phyloP scores from a whole-genome alignment of 2,329 filamentous ascomycete genomes.

The Dactylonectria macrodidyma region DNA sequence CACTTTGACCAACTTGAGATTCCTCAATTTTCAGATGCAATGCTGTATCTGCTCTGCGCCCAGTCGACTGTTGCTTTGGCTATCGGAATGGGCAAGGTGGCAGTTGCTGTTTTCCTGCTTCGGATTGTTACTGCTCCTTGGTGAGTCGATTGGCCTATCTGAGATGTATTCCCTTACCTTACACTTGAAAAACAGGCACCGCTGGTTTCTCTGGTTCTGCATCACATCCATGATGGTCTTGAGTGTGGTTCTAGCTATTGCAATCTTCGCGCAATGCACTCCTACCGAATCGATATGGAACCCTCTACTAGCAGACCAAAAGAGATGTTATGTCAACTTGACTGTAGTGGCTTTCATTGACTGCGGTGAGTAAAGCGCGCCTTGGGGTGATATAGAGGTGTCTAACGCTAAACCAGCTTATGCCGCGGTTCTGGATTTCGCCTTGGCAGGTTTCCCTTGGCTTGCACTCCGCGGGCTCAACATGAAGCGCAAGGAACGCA shows the following conservation, averaged over 20 bases:
- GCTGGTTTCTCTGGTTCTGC: conserved; percentile 33
- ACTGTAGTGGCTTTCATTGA: conserved; percentile 29
- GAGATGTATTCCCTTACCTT: background rate
- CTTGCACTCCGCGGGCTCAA: conserved; percentile 27
- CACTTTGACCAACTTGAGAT: conserved; percentile 21
- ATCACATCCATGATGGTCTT: conserved; percentile 29
- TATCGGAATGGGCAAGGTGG: conserved; percentile 32
- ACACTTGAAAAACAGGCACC: conserved; percentile 5
- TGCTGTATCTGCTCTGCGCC: conserved; percentile 19
- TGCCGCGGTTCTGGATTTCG: conserved; percentile 30
- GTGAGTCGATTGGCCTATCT: conserved; percentile 10
- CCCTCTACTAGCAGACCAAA: conserved; percentile 15
- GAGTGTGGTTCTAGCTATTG: conserved; percentile 20
- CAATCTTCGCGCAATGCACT: conserved; percentile 31
- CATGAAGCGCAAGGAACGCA: conserved; percentile 35
- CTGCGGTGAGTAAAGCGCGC: conserved; percentile 19
- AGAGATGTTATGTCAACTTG: conserved; percentile 25
- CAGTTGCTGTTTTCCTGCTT: conserved; percentile 29
- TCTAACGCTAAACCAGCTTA: conserved; percentile 15
- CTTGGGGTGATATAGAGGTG: too few species aligned
- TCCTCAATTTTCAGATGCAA: conserved; percentile 18
- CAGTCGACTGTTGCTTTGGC: conserved; percentile 30
- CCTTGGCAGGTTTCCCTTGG: conserved; percentile 29
- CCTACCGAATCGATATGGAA: conserved; percentile 32
- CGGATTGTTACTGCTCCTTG: conserved; percentile 32